Percentiles rank a stretch among this genome's conserved stretches.
Evolutionary conservation across 2,329 filamentous ascomycete species (phyloP).

Genomic region (Botrytis tulipae): DNA sequence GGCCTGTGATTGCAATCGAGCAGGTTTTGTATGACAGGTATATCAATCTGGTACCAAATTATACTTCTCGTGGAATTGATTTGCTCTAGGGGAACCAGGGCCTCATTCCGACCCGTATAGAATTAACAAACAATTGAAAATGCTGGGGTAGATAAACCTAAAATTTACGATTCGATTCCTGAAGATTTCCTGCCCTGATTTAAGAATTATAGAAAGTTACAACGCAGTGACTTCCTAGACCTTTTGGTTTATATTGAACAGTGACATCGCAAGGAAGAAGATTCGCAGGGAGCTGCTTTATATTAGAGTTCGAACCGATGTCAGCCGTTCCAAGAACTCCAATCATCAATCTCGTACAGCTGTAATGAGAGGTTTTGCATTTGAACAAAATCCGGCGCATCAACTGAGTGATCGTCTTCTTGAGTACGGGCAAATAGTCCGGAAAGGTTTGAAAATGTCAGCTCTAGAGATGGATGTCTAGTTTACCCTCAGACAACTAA

Average conservation of each 20-base stretch:
- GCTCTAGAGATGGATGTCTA: not conserved
- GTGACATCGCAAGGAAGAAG: not conserved
- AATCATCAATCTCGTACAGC: not conserved
- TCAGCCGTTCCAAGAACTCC: not conserved
- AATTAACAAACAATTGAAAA: not conserved
- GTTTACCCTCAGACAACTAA: not conserved
- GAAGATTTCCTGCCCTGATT: too few species aligned
- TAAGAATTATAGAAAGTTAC: not conserved
- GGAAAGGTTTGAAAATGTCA: not conserved
- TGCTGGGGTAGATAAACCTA: not conserved
- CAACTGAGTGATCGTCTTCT: not conserved
- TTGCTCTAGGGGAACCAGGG: not conserved
- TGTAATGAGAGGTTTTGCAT: not conserved
- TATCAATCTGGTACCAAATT: not conserved
- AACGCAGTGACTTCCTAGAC: fast-evolving
- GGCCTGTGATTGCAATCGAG: not conserved
- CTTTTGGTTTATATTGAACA: not conserved
- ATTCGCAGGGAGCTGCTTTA: not conserved
- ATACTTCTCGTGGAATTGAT: not conserved
- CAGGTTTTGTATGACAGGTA: not conserved
- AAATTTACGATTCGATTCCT: not conserved
- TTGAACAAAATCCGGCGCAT: not conserved
- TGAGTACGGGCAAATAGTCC: not conserved
- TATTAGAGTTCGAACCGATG: not conserved
- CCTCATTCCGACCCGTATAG: not conserved